Evolutionary conservation across 1,139 yeast species (phyloP).

Genomic region (Scheffersomyces illinoinensis): DNA sequence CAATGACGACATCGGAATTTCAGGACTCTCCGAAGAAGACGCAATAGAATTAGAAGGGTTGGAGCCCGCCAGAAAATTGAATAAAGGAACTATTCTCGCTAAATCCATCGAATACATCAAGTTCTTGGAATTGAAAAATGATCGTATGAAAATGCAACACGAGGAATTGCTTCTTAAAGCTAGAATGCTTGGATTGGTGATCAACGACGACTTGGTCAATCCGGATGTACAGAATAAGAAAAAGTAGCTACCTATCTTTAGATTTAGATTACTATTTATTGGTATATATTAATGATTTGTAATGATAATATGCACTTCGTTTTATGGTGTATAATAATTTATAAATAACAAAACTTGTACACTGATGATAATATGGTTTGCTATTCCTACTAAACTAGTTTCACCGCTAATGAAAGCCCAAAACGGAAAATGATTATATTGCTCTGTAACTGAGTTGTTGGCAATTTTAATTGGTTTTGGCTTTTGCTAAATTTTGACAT

Average conservation of each 20-base stretch:
- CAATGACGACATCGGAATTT: constrained; percentile 11
- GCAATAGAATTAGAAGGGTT: constrained; percentile 40
- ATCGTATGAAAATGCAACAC: constrained; percentile 35
- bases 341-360: not conserved
- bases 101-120: constrained; percentile 48
- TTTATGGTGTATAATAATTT: not conserved
- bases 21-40: constrained; percentile 12
- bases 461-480: not conserved
- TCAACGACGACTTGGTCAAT: constrained; percentile 9
- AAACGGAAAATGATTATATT: no score
- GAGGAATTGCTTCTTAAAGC: constrained; percentile 31
- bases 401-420: no score
- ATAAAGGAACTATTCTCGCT: constrained; percentile 46
- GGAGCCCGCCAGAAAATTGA: constrained; percentile 46
- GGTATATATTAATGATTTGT: not conserved
- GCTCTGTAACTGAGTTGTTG: not conserved
- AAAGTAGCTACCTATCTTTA: not conserved
- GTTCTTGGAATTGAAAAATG: constrained; percentile 42
- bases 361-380: not conserved
- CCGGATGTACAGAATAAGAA: not conserved
- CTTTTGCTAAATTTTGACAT: not conserved
- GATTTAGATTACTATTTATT: not conserved
- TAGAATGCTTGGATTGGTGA: constrained; percentile 24
- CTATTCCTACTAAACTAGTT: no score
- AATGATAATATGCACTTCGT: not conserved